These are phyloP conservation scores for Chalciporus piperatus DNA, from an alignment of 768 basidiomycete genomes.

Conservation along the genomic window DNA sequence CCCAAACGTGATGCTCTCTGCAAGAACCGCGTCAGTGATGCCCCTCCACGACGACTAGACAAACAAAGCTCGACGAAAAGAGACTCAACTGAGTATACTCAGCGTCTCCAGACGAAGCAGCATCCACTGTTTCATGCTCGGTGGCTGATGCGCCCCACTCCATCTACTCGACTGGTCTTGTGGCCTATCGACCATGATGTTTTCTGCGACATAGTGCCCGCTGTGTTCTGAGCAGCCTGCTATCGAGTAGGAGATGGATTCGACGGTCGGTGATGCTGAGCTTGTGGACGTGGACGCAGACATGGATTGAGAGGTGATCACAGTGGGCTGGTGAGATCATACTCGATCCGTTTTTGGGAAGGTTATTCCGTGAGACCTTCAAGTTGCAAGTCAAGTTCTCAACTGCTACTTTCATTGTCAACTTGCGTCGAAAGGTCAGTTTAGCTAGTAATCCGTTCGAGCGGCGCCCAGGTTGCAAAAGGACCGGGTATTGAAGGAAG, in stretches of 20 bases:
- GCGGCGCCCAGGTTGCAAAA: too few species aligned
- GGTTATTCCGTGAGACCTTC: too few species aligned
- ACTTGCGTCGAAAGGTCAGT: too few species aligned
- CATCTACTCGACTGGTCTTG: conserved; percentile 68
- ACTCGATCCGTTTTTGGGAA: not conserved
- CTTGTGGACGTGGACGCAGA: conserved; percentile 7
- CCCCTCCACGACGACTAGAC: conserved; percentile 4
- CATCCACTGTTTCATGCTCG: conserved; percentile 66
- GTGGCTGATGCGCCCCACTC: conserved; percentile 64
- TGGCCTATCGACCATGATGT: conserved; percentile 64
- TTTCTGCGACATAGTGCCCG: conserved; percentile 63
- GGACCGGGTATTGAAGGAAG: too few species aligned
- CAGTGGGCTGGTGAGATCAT: not conserved
- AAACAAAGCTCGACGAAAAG: not conserved
- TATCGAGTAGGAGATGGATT: conserved; percentile 49
- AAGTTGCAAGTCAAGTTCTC: too few species aligned
- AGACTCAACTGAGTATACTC: conserved; percentile 63
- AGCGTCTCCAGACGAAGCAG: conserved; percentile 58
- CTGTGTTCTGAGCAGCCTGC: conserved; percentile 68
- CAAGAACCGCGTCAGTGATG: not conserved
- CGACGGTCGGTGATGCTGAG: conserved; percentile 10
- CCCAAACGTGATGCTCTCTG: conserved; percentile 76
- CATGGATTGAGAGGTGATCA: not conserved
- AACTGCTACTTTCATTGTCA: too few species aligned
- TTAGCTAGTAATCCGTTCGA: too few species aligned